Percentiles rank a stretch among this genome's conserved stretches.
Evolutionary conservation across 2,329 filamentous ascomycete species (phyloP).

Genomic region (Sclerotinia minor): DNA sequence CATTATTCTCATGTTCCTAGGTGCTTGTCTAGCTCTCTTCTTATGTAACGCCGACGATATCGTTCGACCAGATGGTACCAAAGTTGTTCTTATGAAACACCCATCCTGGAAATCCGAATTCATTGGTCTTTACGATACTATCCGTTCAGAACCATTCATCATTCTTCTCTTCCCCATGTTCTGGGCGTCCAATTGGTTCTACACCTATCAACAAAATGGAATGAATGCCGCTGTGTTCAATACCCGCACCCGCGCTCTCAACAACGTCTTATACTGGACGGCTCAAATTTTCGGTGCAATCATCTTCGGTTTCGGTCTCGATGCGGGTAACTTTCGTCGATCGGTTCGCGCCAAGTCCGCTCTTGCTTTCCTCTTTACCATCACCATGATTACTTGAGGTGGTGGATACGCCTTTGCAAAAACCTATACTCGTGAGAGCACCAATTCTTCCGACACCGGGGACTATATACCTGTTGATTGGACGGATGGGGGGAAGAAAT

Average conservation of each 20-base stretch:
- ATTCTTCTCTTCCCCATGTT: constrained; percentile 80
- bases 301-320: constrained; percentile 71
- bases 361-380: constrained; percentile 60
- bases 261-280: constrained; percentile 76
- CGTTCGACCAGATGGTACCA: constrained; percentile 73
- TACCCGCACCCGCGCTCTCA: constrained; percentile 72
- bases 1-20: constrained; percentile 75
- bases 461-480: constrained; percentile 55
- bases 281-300: constrained; percentile 77
- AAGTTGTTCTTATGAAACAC: constrained; percentile 86
- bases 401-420: constrained; percentile 78
- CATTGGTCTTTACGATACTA: constrained; percentile 70
- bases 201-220: constrained; percentile 75
- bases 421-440: constrained; percentile 53
- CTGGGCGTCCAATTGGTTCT: constrained; percentile 77
- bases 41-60: constrained; percentile 73
- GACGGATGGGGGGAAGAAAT: constrained; percentile 57
- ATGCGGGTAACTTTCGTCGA: constrained; percentile 59
- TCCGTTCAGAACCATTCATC: constrained; percentile 70
- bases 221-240: constrained; percentile 72
- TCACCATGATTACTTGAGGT: constrained; percentile 81
- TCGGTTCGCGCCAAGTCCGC: constrained; percentile 65
- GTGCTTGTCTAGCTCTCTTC: constrained; percentile 67
- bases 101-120: constrained; percentile 83
- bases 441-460: constrained; percentile 25